Percentiles rank a stretch among this genome's conserved stretches.
Conservation (phyloP, 2,329 filamentous ascomycete species). For the Nannizzia gypsea region DNA sequence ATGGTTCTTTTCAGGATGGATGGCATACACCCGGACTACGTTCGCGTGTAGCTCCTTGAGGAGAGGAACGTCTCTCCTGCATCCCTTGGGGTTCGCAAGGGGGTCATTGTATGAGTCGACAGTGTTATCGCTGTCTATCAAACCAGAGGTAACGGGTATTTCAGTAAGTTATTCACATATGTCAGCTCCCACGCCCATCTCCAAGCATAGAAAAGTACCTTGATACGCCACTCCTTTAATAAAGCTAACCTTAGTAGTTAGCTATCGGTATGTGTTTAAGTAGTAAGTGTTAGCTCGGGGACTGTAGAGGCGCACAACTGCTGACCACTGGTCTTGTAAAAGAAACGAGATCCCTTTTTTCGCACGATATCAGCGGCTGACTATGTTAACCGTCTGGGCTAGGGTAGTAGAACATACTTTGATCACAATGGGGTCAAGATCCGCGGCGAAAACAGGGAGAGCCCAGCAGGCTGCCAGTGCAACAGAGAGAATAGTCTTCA, state of each 20-base stretch:
- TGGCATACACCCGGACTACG: slow-evolving; percentile 86
- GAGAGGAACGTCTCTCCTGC: slow-evolving; percentile 75
- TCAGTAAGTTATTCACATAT: not conserved
- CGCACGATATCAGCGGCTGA: not conserved
- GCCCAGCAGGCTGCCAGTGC: not conserved
- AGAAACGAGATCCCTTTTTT: slow-evolving; percentile 65
- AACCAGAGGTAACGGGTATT: slow-evolving; percentile 23
- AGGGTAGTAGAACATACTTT: slow-evolving; percentile 42
- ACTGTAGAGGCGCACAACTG: slow-evolving; percentile 44
- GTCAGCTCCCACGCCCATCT: not conserved
- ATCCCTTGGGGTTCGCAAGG: slow-evolving; percentile 57
- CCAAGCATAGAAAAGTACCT: slow-evolving; percentile 16
- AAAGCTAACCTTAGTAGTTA: slow-evolving; percentile 42
- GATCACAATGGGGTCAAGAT: slow-evolving; percentile 46
- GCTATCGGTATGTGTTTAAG: slow-evolving; percentile 8
- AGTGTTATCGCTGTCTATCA: slow-evolving; percentile 42
- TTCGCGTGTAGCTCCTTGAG: slow-evolving; percentile 74
- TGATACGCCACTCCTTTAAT: slow-evolving; percentile 95
- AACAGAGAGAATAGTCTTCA: not conserved
- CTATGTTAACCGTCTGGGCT: not conserved
- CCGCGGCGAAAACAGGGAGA: slow-evolving; percentile 33
- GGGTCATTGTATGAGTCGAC: slow-evolving; percentile 63
- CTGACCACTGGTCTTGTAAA: slow-evolving; percentile 69
- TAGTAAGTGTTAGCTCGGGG: not conserved
- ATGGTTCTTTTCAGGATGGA: slow-evolving; percentile 71